Percentiles rank a stretch among this genome's conserved stretches.
These are phyloP conservation scores for Termitomyces sp. DNA, from an alignment of 768 basidiomycete species.

Conservation along the genomic window DNA sequence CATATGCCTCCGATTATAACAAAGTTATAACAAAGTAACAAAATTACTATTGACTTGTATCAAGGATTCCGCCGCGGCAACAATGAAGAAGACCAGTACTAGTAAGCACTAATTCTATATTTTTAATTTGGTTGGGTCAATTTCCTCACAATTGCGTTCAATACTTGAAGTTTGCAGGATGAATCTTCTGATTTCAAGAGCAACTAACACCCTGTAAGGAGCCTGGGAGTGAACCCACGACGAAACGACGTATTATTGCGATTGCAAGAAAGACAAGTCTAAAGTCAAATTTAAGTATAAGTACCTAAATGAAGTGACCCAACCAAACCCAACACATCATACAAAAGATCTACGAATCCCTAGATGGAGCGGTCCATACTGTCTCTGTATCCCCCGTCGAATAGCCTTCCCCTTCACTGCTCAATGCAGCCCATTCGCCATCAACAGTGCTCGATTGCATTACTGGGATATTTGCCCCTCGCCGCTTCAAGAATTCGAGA, in stretches of 20 bases:
- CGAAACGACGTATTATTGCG: background rate
- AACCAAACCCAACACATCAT: background rate
- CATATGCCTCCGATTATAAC: background rate
- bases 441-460: conserved; percentile 36
- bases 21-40: background rate
- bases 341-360: background rate
- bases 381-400: conserved; percentile 23
- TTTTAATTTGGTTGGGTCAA: background rate
- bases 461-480: conserved; percentile 69
- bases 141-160: background rate
- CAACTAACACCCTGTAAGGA: background rate
- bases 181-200: background rate
- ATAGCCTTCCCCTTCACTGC: conserved; percentile 51
- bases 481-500: conserved; percentile 55
- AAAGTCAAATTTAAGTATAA: background rate
- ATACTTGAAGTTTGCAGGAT: too few relatives aligned
- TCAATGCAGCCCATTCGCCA: conserved; percentile 70
- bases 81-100: background rate
- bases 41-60: background rate
- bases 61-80: background rate
- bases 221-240: too few relatives aligned
- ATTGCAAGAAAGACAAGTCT: background rate
- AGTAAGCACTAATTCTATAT: background rate
- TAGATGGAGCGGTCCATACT: conserved; percentile 9
- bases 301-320: too few relatives aligned